Evolutionary conservation across 2,329 filamentous ascomycete species (phyloP).

Genomic region (Pyrenophora seminiperda): DNA sequence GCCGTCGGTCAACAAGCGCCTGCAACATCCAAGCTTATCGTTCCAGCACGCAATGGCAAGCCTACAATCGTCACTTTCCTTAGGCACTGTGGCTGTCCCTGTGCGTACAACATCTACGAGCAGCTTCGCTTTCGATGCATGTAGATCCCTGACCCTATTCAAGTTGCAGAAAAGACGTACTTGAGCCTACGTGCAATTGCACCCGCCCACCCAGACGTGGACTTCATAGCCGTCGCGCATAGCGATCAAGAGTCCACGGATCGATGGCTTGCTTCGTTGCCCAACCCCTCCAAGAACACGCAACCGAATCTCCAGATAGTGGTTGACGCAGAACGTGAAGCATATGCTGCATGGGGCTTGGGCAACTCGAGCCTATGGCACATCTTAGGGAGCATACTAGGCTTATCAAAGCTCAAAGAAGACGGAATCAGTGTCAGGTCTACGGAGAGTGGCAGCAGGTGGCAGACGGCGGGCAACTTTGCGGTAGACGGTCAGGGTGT

Average conservation of each 20-base stretch:
- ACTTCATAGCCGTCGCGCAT: constrained; percentile 46
- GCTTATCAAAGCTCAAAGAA: constrained; percentile 61
- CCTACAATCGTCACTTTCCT: constrained; percentile 70
- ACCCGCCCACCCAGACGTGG: constrained; percentile 28
- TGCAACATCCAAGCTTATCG: constrained; percentile 55
- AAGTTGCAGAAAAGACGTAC: constrained; percentile 71
- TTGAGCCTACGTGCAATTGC: constrained; percentile 39
- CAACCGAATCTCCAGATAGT: constrained; percentile 64
- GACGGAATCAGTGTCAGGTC: constrained; percentile 70
- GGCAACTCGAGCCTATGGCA: constrained; percentile 67
- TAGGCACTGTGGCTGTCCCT: constrained; percentile 75
- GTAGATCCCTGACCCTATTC: constrained; percentile 1
- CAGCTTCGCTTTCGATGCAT: background rate
- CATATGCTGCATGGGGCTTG: constrained; percentile 70
- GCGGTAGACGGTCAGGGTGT: constrained; percentile 60
- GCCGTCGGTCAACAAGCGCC: constrained; percentile 63
- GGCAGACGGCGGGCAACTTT: constrained; percentile 72
- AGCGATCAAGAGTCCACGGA: constrained; percentile 39
- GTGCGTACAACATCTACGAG: constrained; percentile 51
- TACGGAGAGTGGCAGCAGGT: constrained; percentile 68
- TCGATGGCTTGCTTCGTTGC: constrained; percentile 40
- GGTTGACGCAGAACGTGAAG: constrained; percentile 63
- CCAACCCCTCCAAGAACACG: constrained; percentile 32
- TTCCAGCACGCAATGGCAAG: constrained; percentile 58
- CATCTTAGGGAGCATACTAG: constrained; percentile 62